Conservation (phyloP, 1,284 basidiomycete species). For the Tilletia caries region DNA sequence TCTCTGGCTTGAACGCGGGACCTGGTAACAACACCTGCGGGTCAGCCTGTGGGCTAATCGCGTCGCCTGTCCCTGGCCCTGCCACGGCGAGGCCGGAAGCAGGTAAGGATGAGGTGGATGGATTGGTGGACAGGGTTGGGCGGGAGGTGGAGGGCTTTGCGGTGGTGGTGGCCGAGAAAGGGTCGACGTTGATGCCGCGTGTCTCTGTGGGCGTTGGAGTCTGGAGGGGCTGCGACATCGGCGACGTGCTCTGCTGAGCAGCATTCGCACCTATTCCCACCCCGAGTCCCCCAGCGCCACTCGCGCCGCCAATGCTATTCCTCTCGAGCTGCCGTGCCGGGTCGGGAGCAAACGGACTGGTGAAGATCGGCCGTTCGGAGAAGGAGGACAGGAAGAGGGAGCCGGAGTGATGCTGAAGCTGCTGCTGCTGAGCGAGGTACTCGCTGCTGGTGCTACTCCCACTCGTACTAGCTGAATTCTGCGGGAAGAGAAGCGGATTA, state of each 20-base stretch:
- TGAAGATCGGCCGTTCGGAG: slow-evolving; percentile 22
- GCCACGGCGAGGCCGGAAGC: background rate
- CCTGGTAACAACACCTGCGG: too few relatives aligned
- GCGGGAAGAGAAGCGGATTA: background rate
- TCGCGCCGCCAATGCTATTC: background rate
- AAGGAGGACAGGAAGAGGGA: slow-evolving; percentile 10
- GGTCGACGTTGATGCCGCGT: background rate
- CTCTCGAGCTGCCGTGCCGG: background rate
- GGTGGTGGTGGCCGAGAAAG: background rate
- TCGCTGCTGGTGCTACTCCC: background rate
- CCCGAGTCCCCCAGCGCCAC: background rate
- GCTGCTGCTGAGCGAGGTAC: background rate
- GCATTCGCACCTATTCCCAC: background rate
- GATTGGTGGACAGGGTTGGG: too few relatives aligned
- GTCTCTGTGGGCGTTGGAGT: slow-evolving; percentile 1
- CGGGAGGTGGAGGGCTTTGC: background rate
- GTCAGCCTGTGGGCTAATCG: too few relatives aligned
- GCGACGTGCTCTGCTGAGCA: background rate
- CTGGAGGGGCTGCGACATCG: background rate
- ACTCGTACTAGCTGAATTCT: background rate
- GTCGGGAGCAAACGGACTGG: slow-evolving; percentile 27
- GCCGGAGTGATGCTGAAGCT: slow-evolving; percentile 12
- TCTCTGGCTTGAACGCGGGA: too few relatives aligned
- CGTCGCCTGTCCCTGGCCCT: too few relatives aligned
- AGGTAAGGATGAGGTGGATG: background rate